Evolutionary conservation across 164 flowering plant species (phyloP), one percentile per base, ranked within the genome.

Genomic region (Dillenia turbinata): DNA sequence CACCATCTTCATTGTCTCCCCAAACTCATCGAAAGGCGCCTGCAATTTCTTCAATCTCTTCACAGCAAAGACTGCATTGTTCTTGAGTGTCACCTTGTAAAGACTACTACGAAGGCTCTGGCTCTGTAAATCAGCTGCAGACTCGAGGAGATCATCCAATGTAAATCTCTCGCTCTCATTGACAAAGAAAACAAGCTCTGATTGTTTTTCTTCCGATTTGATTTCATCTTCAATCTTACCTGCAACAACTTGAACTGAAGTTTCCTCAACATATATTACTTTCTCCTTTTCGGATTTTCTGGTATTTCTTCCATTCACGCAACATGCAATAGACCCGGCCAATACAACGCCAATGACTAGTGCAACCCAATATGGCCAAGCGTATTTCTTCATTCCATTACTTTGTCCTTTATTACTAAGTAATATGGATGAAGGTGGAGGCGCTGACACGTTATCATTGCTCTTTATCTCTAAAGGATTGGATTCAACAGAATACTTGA

Each of bases 21-120:
- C 60, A 58, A 83, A 86, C 57, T 79, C 80, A 24, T 80, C 81
- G 10, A 52, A 52, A 1, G 83, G 68, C 10, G 74, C 81, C 71
- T 65, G 72, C 64, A 77, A 61, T 45, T 74, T 76, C 76, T 79
- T 86, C 78, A 86, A 59, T 65, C 86, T 82, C 76, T 83, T 82
- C 51, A 84, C 86, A 47, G 83, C 87, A 69, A 75, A 78, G 11
- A 59, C 40, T 9, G 47, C 56, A 15, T 67, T 67, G 66, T 79
- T 69, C 66, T 78, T 69, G n/a, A 81, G 64, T 9, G 5, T 65
- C 6, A 86, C 87, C 74, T 78, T 82, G 71, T 78, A 86, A 40
- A 84, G 83, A 59, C 81, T 84, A 69, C 85, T 84, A 58, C 73
- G 73, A n/a, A 73, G 52, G 48, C 59, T 71, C 66, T 83, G 81